Base-by-base conservation (phyloP, 164 flowering plant species). In the Paratinospora sagittata region DNA sequence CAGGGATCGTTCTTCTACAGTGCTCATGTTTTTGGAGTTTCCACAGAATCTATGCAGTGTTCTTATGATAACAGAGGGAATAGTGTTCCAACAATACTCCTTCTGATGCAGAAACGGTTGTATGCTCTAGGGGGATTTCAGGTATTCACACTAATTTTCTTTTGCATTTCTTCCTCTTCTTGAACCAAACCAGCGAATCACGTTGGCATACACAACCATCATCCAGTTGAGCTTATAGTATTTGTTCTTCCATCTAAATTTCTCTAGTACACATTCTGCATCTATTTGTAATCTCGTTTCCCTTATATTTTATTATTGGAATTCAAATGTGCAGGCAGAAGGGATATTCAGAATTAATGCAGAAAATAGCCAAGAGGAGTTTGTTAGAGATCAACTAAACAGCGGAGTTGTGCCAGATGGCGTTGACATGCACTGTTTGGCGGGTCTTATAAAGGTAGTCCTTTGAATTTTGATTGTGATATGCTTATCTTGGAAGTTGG, bases 361-460 rank as follows among this genome's bases (percentile, higher is more conserved):
- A 60, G 93, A 85, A 62, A 89, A 87, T 78, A 82, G 83, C 69
- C 89, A 86, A 81, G 91, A 87, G 79, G 93, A 89, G 76, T 81
- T 72, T 76, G 88, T 89, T 10, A 79, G 89, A 75, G 97, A 93
- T 67, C 90, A 93, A 58, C 71, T 93, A 70, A 93, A 91, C 73
- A 79, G 81, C 21, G 67, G 93, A 65, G 73, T 81, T 24, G 81
- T 89, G 43, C 87, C 90, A 23, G 86, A 86, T 17, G 87, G 83
- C 57, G 78, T 86, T 69, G 93, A 89, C 73, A 81, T 87, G 36
- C 93, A 89, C 67, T 89, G 90, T 79, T 82, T 94, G 78, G 97
- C 98, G 0, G 97, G 97, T 82, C 91, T 93, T 30, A 91, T 90
- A 66, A 93, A 93, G 92, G 98, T 93, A 83, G 3, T 5, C 55